These are phyloP conservation scores for Vicia faba DNA, from an alignment of 306 rosid species.

Conservation along the genomic window DNA sequence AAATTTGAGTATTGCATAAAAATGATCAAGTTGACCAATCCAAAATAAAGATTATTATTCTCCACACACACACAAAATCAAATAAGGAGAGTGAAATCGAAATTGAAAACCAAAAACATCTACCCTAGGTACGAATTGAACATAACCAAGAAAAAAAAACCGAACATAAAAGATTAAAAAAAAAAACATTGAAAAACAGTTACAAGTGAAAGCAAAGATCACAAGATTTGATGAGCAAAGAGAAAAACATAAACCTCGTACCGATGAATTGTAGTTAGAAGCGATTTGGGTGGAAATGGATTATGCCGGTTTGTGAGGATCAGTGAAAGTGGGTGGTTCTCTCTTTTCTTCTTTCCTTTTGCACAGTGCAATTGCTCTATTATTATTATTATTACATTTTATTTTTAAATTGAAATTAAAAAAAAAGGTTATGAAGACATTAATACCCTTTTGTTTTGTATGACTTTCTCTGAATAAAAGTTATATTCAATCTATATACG, in stretches of 20 bases:
- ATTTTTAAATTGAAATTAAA: neutral
- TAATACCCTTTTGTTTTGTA: slow-evolving; percentile 19
- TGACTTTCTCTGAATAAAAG: neutral
- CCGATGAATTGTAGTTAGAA: neutral
- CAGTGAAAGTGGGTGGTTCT: slow-evolving; percentile 14
- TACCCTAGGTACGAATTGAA: too few relatives aligned
- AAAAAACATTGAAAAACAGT: slow-evolving; percentile 33
- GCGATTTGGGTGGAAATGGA: slow-evolving; percentile 35
- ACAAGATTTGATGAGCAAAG: slow-evolving; percentile 21
- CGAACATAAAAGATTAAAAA: slow-evolving; percentile 19
- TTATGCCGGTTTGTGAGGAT: slow-evolving; percentile 33
- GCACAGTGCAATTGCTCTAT: slow-evolving; percentile 16
- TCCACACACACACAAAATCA: neutral
- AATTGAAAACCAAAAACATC: too few relatives aligned
- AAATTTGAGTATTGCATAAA: slow-evolving; percentile 1
- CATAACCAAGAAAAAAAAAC: neutral
- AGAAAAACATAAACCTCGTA: slow-evolving; percentile 32
- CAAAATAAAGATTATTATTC: neutral
- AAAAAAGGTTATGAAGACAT: neutral
- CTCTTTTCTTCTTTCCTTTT: slow-evolving; percentile 12
- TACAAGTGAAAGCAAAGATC: neutral
- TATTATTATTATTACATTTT: neutral
- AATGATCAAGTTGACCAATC: slow-evolving; percentile 42
- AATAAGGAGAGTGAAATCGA: neutral
- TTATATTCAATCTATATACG: neutral